Percentiles rank a stretch among this genome's conserved stretches.
phyloP scores from a whole-genome alignment of 2,329 filamentous ascomycete genomes.

The Talaromyces sp. region DNA sequence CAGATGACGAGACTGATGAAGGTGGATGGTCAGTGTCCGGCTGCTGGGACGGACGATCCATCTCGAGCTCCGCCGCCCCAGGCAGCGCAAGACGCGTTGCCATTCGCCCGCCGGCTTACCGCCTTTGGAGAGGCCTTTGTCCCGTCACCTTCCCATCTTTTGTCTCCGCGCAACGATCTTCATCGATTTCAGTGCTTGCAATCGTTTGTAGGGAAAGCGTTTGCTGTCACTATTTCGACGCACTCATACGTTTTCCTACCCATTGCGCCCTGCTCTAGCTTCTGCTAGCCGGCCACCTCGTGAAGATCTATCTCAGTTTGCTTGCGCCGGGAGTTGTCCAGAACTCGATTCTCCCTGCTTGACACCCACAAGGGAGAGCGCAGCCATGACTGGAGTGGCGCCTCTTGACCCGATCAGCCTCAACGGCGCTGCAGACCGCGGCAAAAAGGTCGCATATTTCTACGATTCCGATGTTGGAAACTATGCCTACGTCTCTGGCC shows the following conservation, averaged over 20 bases:
- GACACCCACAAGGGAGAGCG: not conserved
- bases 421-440: conserved; percentile 48
- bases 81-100: not conserved
- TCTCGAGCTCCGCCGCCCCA: conserved; percentile 9
- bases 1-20: not conserved
- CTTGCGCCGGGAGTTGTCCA: not conserved
- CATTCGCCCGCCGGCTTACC: conserved; percentile 10
- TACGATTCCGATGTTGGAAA: conserved; percentile 98
- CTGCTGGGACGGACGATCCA: not conserved
- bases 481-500: conserved; percentile 83
- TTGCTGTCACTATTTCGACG: not conserved
- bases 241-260: not conserved
- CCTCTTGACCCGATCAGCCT: conserved; percentile 46
- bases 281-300: not conserved
- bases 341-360: not conserved
- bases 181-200: not conserved
- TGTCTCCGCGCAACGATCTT: not conserved
- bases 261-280: not conserved
- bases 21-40: conserved; percentile 1
- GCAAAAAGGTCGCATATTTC: conserved; percentile 93
- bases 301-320: not conserved
- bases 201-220: not conserved
- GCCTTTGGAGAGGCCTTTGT: conserved; percentile 6
- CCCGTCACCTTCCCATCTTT: not conserved
- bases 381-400: conserved; percentile 10